Conservation (phyloP, 2,329 filamentous ascomycete species). For the Colletotrichum tanaceti region DNA sequence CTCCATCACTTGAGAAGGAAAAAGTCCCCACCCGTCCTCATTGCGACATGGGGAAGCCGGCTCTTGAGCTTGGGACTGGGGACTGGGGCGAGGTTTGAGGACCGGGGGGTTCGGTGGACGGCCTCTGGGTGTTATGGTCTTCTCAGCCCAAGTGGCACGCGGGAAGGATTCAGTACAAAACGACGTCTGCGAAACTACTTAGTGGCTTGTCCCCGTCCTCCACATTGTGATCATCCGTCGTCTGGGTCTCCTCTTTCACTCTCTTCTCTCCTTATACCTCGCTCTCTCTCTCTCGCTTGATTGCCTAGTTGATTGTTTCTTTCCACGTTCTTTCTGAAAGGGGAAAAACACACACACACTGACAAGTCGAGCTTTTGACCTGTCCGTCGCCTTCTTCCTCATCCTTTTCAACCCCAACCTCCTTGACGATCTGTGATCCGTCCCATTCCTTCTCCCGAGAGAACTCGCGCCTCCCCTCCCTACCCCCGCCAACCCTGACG, state of each 20-base stretch:
- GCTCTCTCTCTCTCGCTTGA: constrained; percentile 29
- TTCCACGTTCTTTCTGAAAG: constrained; percentile 37
- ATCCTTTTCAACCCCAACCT: not conserved
- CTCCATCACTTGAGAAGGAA: constrained; percentile 2
- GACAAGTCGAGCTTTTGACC: constrained; percentile 34
- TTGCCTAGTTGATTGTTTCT: constrained; percentile 32
- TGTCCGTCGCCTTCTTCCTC: constrained; percentile 39
- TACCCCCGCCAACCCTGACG: too few relatives aligned
- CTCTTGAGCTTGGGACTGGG: constrained; percentile 17
- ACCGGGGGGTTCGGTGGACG: not conserved
- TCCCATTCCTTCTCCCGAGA: constrained; percentile 36
- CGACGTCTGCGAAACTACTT: constrained; percentile 34
- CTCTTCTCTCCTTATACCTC: constrained; percentile 19
- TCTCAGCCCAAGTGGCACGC: constrained; percentile 3
- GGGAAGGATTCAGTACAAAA: constrained; percentile 24
- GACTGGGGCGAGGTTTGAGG: not conserved
- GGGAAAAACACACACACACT: not conserved
- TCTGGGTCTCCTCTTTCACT: not conserved
- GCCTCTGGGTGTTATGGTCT: not conserved
- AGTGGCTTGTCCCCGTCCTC: constrained; percentile 32
- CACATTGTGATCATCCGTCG: not conserved
- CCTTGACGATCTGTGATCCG: constrained; percentile 39
- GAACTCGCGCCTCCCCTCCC: not conserved
- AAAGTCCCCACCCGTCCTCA: constrained; percentile 7
- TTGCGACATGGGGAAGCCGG: constrained; percentile 35